Percentiles rank a stretch among this genome's conserved stretches.
These are phyloP conservation scores for Penicillium sp. DNA, from an alignment of 2,329 filamentous ascomycete species.

Conservation along the genomic window DNA sequence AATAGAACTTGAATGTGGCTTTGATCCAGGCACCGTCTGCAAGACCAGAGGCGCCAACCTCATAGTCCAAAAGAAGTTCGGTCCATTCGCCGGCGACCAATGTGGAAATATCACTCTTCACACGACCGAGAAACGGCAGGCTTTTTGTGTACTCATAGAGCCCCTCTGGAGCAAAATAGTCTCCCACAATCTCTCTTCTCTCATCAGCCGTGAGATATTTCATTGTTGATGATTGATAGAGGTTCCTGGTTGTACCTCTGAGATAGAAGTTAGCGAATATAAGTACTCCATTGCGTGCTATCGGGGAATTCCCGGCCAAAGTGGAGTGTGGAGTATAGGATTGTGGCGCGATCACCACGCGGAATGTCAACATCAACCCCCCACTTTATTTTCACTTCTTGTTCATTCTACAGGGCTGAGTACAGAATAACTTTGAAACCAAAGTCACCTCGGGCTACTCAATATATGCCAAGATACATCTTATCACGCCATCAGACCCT, in stretches of 20 bases:
- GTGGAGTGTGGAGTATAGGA: background rate
- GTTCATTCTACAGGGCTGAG: too few relatives aligned
- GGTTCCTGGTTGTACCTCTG: too few relatives aligned
- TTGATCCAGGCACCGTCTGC: constrained; percentile 20
- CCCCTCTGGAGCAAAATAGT: constrained; percentile 13
- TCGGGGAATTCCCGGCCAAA: background rate
- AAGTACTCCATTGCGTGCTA: background rate
- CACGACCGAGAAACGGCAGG: constrained; percentile 12
- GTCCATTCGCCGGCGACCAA: constrained; percentile 17
- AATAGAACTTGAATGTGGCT: constrained; percentile 18
- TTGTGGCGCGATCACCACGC: background rate
- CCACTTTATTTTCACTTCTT: background rate
- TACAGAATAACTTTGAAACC: too few relatives aligned
- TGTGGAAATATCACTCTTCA: constrained; percentile 4
- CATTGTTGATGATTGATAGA: constrained; percentile 3
- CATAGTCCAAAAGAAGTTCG: constrained; percentile 12
- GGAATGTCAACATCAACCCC: background rate
- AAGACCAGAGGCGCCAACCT: constrained; percentile 14
- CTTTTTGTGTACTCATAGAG: constrained; percentile 17
- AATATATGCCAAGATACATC: background rate
- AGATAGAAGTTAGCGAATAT: background rate
- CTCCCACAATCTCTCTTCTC: background rate
- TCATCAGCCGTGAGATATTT: constrained; percentile 8
- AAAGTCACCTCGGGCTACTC: too few relatives aligned
- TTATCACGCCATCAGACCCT: background rate